Percentiles rank a stretch among this genome's conserved stretches.
These are phyloP conservation scores for Ogataea angusta DNA, from an alignment of 805 yeast species.

Conservation along the genomic window DNA sequence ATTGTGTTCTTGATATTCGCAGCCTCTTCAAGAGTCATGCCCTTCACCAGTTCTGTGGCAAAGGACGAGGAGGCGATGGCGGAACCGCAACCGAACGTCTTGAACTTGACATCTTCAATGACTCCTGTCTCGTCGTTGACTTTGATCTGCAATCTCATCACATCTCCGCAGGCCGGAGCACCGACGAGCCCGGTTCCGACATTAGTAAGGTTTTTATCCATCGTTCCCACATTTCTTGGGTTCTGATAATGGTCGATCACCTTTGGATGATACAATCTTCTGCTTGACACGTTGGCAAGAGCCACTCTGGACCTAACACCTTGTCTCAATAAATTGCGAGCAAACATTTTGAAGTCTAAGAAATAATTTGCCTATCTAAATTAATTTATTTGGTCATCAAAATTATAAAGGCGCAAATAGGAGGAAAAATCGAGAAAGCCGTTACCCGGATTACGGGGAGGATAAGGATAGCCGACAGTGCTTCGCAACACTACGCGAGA, in stretches of 20 bases:
- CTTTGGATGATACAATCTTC: slow-evolving; percentile 74
- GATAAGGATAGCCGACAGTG: slow-evolving; percentile 2
- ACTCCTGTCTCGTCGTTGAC: slow-evolving; percentile 88
- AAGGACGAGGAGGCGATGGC: slow-evolving; percentile 96
- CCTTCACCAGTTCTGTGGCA: slow-evolving; percentile 93
- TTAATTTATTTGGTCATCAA: slow-evolving; percentile 2
- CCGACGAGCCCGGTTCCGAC: slow-evolving; percentile 98
- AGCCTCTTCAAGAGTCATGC: slow-evolving; percentile 92
- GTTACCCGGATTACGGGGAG: slow-evolving; percentile 5
- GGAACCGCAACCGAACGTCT: slow-evolving; percentile 98
- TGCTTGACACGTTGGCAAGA: slow-evolving; percentile 7
- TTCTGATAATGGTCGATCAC: slow-evolving; percentile 95
- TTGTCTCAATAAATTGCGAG: slow-evolving; percentile 20
- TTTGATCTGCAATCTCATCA: slow-evolving; percentile 93
- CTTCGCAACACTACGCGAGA: background rate
- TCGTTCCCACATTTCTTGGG: slow-evolving; percentile 94
- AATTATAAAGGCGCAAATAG: slow-evolving; percentile 1
- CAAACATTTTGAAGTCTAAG: slow-evolving; percentile 13
- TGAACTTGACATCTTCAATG: slow-evolving; percentile 92
- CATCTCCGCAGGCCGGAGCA: slow-evolving; percentile 99
- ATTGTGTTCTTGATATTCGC: slow-evolving; percentile 87
- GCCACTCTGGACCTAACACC: slow-evolving; percentile 9
- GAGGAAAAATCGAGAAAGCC: background rate
- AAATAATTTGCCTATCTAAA: background rate
- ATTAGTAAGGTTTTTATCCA: slow-evolving; percentile 68